Percentiles rank a stretch among this genome's conserved stretches.
phyloP scores from a whole-genome alignment of 352 stramenopile species.

The Globisporangium uncinulatum region DNA sequence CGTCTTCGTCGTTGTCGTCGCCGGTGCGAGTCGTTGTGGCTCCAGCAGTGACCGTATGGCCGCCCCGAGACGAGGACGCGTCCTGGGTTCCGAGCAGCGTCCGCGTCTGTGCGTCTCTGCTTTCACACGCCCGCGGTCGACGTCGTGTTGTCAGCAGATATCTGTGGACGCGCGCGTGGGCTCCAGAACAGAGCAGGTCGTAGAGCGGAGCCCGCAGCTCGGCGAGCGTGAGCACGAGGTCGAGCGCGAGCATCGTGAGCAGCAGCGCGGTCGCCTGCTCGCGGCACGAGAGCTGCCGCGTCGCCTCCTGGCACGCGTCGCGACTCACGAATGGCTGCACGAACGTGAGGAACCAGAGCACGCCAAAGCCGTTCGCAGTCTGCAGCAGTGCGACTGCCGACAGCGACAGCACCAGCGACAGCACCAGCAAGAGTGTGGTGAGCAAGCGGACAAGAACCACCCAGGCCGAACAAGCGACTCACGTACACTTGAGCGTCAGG shows the following conservation, averaged over 20 bases:
- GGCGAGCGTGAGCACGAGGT: constrained; percentile 23
- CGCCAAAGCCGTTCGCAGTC: constrained; percentile 53
- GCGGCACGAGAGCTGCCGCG: constrained; percentile 24
- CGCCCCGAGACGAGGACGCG: not conserved
- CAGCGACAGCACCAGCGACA: constrained; percentile 5
- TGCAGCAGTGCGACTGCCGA: constrained; percentile 45
- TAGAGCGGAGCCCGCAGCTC: constrained; percentile 34
- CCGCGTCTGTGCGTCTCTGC: not conserved
- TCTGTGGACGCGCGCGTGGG: not conserved
- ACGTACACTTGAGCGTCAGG: constrained; percentile 74
- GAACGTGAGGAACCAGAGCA: constrained; percentile 52
- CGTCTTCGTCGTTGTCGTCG: not conserved
- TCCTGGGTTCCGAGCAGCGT: constrained; percentile 2
- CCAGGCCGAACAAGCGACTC: not conserved
- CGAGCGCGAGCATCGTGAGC: constrained; percentile 33
- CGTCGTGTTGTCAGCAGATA: not conserved
- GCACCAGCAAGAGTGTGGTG: not conserved
- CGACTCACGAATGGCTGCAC: constrained; percentile 25
- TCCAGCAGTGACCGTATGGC: not conserved
- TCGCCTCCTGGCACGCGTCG: constrained; percentile 13
- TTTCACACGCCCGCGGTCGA: not conserved
- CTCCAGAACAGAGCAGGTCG: constrained; percentile 11
- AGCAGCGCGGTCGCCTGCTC: constrained; percentile 47
- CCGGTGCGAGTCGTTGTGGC: not conserved
- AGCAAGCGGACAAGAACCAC: not conserved